Evolutionary conservation across 2,329 filamentous ascomycete species (phyloP), one percentile per base, ranked within the genome.

Genomic region (Alternaria sp.): DNA sequence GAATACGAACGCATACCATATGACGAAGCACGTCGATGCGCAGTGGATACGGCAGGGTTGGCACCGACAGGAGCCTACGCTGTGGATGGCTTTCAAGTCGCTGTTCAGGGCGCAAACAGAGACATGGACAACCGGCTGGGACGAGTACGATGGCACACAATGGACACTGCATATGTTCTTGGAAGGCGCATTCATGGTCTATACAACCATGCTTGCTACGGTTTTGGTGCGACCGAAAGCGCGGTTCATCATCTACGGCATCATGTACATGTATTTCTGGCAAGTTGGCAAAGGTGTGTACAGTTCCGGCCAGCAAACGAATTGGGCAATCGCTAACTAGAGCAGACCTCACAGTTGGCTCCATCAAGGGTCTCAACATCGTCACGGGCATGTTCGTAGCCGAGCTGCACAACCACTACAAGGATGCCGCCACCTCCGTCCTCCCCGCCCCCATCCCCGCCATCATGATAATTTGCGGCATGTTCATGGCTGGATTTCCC

Each of bases 351-450:
- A 71, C 76, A 23, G 65, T 75, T 47, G 75, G 74, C 49, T 75
- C 77, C 6, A 68, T 79, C 43, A 79, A 79, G 59, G 77, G 85
- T 53, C 85, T 87, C 78, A 88, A 88, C 75, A 86, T 89, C 72
- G 87, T 88, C 76, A 86, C 85, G 62, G 88, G 88, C 64, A 87
- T 87, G 70, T 86, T 90, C 71, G 81, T 90, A 28, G 85, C 87
- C 30, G 88, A 90, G 69, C 71, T 89, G 41, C 85, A 87, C 64
- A 85, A 87, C 73, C 79, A 84, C 67, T 81, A 82, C 45, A 78
- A 82, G 1, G 83, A 85, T 67, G 82, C 81, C 54, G 82, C 86
- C 20, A 85, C 83, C 67, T 80, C 85, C 10, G 69, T 80, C 50
- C 80, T 81, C 28, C 83, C 82, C 28, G 81, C 84, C n/a, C 82